Percentiles rank a stretch among this genome's conserved stretches.
These are phyloP conservation scores for Cyclostephanos invisitatus DNA, from an alignment of 108 stramenopile species.

Conservation along the genomic window DNA sequence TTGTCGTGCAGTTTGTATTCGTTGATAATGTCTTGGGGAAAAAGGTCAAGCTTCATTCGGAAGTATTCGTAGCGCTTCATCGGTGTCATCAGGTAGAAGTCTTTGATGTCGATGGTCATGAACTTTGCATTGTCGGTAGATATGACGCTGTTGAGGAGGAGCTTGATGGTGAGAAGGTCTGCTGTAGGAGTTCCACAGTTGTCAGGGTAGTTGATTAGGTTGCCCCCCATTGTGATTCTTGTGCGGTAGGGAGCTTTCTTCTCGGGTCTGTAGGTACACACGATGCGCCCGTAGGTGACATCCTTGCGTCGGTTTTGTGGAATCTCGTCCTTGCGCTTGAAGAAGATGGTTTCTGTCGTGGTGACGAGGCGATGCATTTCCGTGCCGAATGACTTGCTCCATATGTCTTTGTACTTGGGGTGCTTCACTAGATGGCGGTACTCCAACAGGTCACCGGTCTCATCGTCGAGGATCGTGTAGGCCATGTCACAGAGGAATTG, in stretches of 20 bases:
- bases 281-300: too few species aligned
- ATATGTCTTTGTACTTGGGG: too few species aligned
- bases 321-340: too few species aligned
- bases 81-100: conserved; percentile 48
- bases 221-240: conserved; percentile 44
- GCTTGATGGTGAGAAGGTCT: conserved; percentile 31
- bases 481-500: too few species aligned
- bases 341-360: too few species aligned
- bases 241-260: conserved; percentile 26
- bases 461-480: too few species aligned
- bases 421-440: too few species aligned
- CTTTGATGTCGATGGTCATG: conserved; percentile 44
- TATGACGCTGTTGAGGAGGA: conserved; percentile 22
- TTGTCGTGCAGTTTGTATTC: conserved; percentile 32
- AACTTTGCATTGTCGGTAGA: conserved; percentile 1
- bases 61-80: conserved; percentile 42
- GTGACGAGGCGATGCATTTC: too few species aligned
- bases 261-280: conserved; percentile 25
- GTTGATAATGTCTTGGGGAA: conserved; percentile 44
- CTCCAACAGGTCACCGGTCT: too few species aligned
- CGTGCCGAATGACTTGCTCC: too few species aligned
- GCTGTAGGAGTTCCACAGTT: conserved; percentile 35
- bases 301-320: too few species aligned
- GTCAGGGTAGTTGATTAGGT: conserved; percentile 28
- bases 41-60: not conserved